Conservation (phyloP, 2,329 filamentous ascomycete genomes). For the Pseudocercospora crystallina region DNA sequence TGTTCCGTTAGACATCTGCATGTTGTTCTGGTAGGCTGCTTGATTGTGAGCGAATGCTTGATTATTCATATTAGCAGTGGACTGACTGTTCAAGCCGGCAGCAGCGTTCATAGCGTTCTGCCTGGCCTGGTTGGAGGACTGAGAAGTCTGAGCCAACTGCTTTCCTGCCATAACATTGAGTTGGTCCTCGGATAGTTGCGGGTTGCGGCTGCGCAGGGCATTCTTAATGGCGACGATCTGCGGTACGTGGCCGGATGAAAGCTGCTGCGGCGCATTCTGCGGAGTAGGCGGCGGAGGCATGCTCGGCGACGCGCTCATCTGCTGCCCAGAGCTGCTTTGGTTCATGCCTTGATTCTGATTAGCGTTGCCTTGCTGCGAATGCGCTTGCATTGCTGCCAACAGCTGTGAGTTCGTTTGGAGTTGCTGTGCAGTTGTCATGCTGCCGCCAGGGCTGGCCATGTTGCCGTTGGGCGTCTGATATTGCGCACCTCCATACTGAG, state of each 20-base stretch:
- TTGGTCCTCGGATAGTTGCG: slow-evolving; percentile 54
- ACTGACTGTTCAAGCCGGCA: slow-evolving; percentile 31
- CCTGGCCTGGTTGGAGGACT: slow-evolving; percentile 32
- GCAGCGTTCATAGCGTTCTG: slow-evolving; percentile 42
- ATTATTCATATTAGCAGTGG: slow-evolving; percentile 16
- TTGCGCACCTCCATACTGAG: slow-evolving; percentile 31
- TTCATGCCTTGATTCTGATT: slow-evolving; percentile 24
- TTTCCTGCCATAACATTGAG: slow-evolving; percentile 55
- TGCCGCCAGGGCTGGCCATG: slow-evolving; percentile 30
- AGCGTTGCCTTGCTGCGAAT: slow-evolving; percentile 20
- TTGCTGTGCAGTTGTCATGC: slow-evolving; percentile 36
- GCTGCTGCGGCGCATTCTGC: slow-evolving; percentile 42
- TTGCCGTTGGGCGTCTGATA: slow-evolving; percentile 31
- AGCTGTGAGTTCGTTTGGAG: slow-evolving; percentile 34
- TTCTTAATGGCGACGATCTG: slow-evolving; percentile 55
- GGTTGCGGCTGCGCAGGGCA: slow-evolving; percentile 53
- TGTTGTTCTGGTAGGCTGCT: slow-evolving; percentile 27
- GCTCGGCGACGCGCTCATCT: slow-evolving; percentile 35
- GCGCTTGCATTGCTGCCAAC: slow-evolving; percentile 27
- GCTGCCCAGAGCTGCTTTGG: slow-evolving; percentile 21
- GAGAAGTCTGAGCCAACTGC: slow-evolving; percentile 35
- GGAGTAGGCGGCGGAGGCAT: slow-evolving; percentile 39
- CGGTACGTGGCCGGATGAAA: slow-evolving; percentile 56
- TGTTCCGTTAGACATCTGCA: slow-evolving; percentile 19
- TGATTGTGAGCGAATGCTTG: slow-evolving; percentile 29